A percentile compares a stretch with the other conserved stretches of the same genome.
Conservation (phyloP, 345 rosid species). For the Rhizophora mangle region DNA sequence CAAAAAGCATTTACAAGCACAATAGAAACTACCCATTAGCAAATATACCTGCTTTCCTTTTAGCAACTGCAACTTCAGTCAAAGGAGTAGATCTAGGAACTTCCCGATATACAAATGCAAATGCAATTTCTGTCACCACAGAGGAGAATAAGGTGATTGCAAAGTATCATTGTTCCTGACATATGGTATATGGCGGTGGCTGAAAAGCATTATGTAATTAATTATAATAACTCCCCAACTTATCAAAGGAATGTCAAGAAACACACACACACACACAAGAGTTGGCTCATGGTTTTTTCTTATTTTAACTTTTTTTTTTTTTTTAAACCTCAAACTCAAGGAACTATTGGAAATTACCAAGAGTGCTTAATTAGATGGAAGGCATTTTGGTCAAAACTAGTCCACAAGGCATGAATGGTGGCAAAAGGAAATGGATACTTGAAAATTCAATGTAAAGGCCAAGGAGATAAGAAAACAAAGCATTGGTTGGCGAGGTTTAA, state of each 20-base stretch:
- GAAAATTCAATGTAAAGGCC: neutral
- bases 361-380: neutral
- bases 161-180: too few relatives aligned
- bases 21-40: neutral
- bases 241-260: too few relatives aligned
- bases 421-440: neutral
- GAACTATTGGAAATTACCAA: neutral
- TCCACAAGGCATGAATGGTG: neutral
- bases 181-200: too few relatives aligned
- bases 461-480: neutral
- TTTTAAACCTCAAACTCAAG: neutral
- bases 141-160: neutral
- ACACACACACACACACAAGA: too few relatives aligned
- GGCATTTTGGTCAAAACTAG: neutral
- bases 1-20: neutral
- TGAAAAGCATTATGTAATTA: too few relatives aligned
- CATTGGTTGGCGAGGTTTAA: too few relatives aligned
- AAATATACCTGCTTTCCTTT: slow-evolving; percentile 73
- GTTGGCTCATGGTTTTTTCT: neutral
- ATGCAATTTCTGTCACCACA: slow-evolving; percentile 59
- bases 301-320: neutral
- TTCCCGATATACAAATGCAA: slow-evolving; percentile 87
- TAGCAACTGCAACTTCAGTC: slow-evolving; percentile 36
- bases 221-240: too few relatives aligned
- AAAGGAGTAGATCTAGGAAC: slow-evolving; percentile 32